A percentile compares a stretch with the other conserved stretches of the same genome.
Conservation (phyloP, 2,329 filamentous ascomycete species). For the Fulvia fulva region DNA sequence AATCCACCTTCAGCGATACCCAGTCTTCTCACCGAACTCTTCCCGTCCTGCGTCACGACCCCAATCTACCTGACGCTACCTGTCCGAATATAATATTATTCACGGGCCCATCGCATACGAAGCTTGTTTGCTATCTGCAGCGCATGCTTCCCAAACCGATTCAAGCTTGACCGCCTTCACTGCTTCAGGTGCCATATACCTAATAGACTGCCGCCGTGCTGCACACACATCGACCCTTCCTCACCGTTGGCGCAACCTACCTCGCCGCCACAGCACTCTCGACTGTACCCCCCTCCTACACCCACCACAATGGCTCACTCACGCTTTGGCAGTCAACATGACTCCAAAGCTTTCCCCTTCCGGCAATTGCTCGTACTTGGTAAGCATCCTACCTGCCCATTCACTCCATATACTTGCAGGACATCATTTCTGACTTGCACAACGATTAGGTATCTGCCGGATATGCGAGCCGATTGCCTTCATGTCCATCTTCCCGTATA, state of each 20-base stretch:
- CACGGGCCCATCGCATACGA: background rate
- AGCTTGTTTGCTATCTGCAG: background rate
- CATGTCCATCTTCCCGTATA: constrained; percentile 99
- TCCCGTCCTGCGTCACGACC: constrained; percentile 7
- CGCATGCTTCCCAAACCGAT: constrained; percentile 3
- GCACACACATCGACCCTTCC: background rate
- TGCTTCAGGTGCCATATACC: background rate
- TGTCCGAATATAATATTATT: constrained; percentile 4
- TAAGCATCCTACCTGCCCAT: constrained; percentile 32
- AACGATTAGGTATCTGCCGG: constrained; percentile 60
- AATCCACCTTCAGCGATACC: constrained; percentile 1
- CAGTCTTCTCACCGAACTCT: background rate
- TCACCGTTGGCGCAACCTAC: constrained; percentile 4
- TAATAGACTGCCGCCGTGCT: background rate
- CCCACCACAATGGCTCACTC: constrained; percentile 17
- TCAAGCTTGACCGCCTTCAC: constrained; percentile 12
- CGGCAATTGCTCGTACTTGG: constrained; percentile 56
- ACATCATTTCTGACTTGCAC: constrained; percentile 1
- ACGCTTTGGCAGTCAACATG: constrained; percentile 14
- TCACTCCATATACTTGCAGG: background rate
- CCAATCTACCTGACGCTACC: constrained; percentile 10
- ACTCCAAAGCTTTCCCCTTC: constrained; percentile 48
- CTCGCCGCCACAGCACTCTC: constrained; percentile 3
- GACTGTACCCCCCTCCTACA: constrained; percentile 1
- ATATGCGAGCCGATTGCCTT: constrained; percentile 99